Base-by-base conservation (phyloP, 2,329 filamentous ascomycete genomes). In the Cucurbitaria berberidis region DNA sequence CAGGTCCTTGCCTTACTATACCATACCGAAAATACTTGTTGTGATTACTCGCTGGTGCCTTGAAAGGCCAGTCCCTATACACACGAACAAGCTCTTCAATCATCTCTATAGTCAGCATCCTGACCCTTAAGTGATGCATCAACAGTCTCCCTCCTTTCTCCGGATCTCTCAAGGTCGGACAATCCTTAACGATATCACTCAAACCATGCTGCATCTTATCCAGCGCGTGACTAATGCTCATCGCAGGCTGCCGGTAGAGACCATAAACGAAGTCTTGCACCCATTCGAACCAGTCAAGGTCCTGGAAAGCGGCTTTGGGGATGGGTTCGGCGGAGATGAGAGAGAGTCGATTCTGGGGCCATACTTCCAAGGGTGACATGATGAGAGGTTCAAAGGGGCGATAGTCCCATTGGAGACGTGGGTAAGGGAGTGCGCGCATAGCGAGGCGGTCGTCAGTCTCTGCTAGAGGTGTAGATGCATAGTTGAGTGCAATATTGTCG, bases 281-380 rank as follows among this genome's bases (percentile, higher is more conserved):
- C 60, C 66, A 70, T 35, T 72, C 66, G 26, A 51, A 51, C 44
- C 48, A 61, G 11, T 68, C 62, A 0, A 42, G 9, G n/a, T 44
- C 44, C 19, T 54, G 30, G 11, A 49, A 46, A 2, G 51, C 29
- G 2, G 64, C 58, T 3, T 53, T 51, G 11, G 67, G 55, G 4
- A 82, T 81, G 3, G 90, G 89, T 59, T 87, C 83, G 53, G 91
- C 78, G 69, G 92, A 89, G 15, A 92, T 70, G 3, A 93, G 82
- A 10, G 78, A 75, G 49, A 85, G 78, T 6, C 80, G 76, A 8
- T 80, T 73, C 21, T 81, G 78, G 1, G 90, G 91, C 70, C 81
- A 90, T 64, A 91, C 88, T 60, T 96, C 92, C 0, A 81, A 66
- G 0, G 74, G 45, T 4, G 78, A 55, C 2, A 84, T 82, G 21